Percentiles rank a stretch among this genome's conserved stretches.
Evolutionary conservation across 1,139 yeast genomes (phyloP).

Genomic region (Pichia sp.): DNA sequence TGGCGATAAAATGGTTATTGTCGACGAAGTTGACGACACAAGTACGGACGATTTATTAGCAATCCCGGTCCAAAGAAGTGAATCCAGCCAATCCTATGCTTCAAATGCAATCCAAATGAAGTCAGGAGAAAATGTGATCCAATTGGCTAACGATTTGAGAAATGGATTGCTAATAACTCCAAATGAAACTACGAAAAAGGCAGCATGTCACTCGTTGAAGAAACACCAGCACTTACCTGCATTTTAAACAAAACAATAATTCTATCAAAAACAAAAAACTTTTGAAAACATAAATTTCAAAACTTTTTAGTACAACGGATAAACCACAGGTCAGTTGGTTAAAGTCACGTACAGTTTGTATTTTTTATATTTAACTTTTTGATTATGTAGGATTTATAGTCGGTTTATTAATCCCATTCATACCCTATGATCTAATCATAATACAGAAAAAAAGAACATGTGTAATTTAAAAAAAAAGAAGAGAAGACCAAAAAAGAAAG

Average conservation of each 20-base stretch:
- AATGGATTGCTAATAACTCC: slow-evolving; percentile 22
- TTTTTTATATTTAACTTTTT: neutral
- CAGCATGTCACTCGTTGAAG: slow-evolving; percentile 21
- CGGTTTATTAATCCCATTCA: neutral
- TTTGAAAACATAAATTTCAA: neutral
- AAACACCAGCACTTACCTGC: slow-evolving; percentile 26
- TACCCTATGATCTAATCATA: neutral
- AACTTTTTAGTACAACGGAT: neutral
- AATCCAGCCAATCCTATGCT: slow-evolving; percentile 14
- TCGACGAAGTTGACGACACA: neutral
- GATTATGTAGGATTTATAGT: neutral
- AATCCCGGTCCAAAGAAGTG: slow-evolving; percentile 14
- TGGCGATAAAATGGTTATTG: neutral
- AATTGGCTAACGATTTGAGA: slow-evolving; percentile 12
- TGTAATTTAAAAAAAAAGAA: neutral
- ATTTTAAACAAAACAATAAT: neutral
- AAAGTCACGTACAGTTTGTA: neutral
- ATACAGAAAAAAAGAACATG: neutral
- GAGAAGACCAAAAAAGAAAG: slow-evolving; percentile 16
- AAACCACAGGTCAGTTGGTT: neutral
- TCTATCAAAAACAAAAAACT: neutral
- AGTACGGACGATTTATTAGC: slow-evolving; percentile 12
- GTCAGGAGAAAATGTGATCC: slow-evolving; percentile 9
- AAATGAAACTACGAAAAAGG: slow-evolving; percentile 24
- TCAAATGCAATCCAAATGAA: slow-evolving; percentile 10